A percentile compares a stretch with the other conserved stretches of the same genome.
Evolutionary conservation across 805 yeast species (phyloP).

Genomic region (Saturnispora saitoi): DNA sequence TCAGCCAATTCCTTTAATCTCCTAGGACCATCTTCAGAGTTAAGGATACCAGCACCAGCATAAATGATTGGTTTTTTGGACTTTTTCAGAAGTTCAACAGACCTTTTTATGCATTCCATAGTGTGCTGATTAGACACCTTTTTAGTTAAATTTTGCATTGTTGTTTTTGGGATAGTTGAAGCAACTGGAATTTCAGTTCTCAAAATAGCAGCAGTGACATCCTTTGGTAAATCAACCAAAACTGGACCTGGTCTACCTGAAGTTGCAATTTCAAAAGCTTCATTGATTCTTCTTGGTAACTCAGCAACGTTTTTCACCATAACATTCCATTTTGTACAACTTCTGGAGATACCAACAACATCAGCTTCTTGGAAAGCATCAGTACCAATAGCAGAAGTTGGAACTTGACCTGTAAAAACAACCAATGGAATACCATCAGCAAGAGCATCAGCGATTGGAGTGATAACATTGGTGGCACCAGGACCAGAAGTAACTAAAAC

Average conservation of each 20-base stretch:
- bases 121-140: slow-evolving; percentile 69
- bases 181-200: slow-evolving; percentile 77
- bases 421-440: slow-evolving; percentile 97
- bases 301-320: slow-evolving; percentile 95
- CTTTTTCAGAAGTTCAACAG: slow-evolving; percentile 68
- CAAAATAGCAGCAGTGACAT: slow-evolving; percentile 88
- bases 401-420: slow-evolving; percentile 95
- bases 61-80: slow-evolving; percentile 86
- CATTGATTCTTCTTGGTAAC: slow-evolving; percentile 90
- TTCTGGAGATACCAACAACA: slow-evolving; percentile 90
- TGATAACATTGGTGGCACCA: slow-evolving; percentile 95
- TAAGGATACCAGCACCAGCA: slow-evolving; percentile 86
- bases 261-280: slow-evolving; percentile 95
- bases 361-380: slow-evolving; percentile 99
- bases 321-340: slow-evolving; percentile 98
- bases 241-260: slow-evolving; percentile 98
- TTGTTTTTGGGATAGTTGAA: slow-evolving; percentile 65
- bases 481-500: slow-evolving; percentile 99
- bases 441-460: slow-evolving; percentile 97
- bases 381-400: slow-evolving; percentile 92
- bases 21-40: slow-evolving; percentile 71
- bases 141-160: slow-evolving; percentile 62
- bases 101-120: slow-evolving; percentile 59
- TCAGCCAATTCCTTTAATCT: slow-evolving; percentile 78
- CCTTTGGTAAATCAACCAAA: slow-evolving; percentile 94